Conservation (phyloP, 2,329 filamentous ascomycete genomes). For the Arthrobotrys iridis region DNA sequence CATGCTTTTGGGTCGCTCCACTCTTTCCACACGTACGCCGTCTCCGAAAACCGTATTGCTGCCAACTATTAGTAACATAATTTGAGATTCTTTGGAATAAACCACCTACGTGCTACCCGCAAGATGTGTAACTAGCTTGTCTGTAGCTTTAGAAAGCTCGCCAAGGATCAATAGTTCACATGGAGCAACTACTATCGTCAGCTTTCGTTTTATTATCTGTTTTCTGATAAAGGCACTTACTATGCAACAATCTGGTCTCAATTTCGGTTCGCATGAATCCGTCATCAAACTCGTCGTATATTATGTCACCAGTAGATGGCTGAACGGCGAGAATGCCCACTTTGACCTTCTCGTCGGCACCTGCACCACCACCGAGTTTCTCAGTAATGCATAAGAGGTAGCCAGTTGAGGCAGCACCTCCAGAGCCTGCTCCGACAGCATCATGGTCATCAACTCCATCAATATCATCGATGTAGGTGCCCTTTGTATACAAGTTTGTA, state of each 20-base stretch:
- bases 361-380: constrained; percentile 77
- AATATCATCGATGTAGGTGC: constrained; percentile 93
- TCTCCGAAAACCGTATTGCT: constrained; percentile 91
- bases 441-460: constrained; percentile 74
- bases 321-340: constrained; percentile 94
- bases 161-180: constrained; percentile 96
- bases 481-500: constrained; percentile 97
- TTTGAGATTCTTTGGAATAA: constrained; percentile 37
- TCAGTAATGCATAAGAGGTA: constrained; percentile 94
- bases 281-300: constrained; percentile 95
- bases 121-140: constrained; percentile 89
- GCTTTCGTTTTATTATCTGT: not conserved
- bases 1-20: constrained; percentile 79
- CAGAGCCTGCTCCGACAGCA: constrained; percentile 61
- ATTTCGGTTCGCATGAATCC: constrained; percentile 97
- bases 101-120: constrained; percentile 74
- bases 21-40: constrained; percentile 82
- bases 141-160: constrained; percentile 85
- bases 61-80: not conserved
- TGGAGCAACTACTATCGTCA: constrained; percentile 70
- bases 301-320: constrained; percentile 92
- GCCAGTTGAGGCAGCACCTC: constrained; percentile 75
- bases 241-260: constrained; percentile 92
- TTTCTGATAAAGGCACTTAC: constrained; percentile 29
- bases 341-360: constrained; percentile 91